Evolutionary conservation across 345 rosid genomes (phyloP).

Genomic region (Heritiera fomes): DNA sequence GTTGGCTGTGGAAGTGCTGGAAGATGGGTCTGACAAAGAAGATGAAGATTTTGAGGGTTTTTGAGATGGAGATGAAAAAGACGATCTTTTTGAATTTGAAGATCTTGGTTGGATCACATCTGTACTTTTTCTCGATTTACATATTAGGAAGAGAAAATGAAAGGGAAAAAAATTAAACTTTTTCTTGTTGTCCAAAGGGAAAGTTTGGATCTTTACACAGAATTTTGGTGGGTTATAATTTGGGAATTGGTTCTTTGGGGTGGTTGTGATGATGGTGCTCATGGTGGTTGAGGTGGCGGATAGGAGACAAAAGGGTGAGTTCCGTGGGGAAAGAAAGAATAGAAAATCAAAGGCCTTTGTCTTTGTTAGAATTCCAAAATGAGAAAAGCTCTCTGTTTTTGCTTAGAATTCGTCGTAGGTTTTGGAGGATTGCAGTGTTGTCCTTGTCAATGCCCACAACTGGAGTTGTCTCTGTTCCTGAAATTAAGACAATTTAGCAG

Average conservation of each 20-base stretch:
- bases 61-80: background rate
- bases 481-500: background rate
- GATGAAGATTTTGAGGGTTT: background rate
- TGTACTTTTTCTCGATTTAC: conserved; percentile 18
- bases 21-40: background rate
- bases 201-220: background rate
- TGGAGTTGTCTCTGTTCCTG: background rate
- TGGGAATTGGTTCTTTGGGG: background rate
- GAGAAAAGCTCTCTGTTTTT: background rate
- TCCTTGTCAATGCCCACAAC: background rate
- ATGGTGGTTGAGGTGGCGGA: background rate
- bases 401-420: background rate
- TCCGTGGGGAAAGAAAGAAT: background rate
- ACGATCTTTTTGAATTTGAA: background rate
- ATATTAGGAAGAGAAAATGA: background rate
- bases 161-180: background rate
- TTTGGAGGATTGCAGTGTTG: background rate
- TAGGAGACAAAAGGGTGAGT: background rate
- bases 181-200: background rate
- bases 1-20: conserved; percentile 2
- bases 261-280: background rate
- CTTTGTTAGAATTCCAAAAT: background rate
- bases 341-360: background rate
- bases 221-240: background rate
- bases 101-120: conserved; percentile 9